A percentile compares a stretch with the other conserved stretches of the same genome.
These are phyloP conservation scores for Cytospora chrysosperma DNA, from an alignment of 2,329 filamentous ascomycete species.

Conservation along the genomic window DNA sequence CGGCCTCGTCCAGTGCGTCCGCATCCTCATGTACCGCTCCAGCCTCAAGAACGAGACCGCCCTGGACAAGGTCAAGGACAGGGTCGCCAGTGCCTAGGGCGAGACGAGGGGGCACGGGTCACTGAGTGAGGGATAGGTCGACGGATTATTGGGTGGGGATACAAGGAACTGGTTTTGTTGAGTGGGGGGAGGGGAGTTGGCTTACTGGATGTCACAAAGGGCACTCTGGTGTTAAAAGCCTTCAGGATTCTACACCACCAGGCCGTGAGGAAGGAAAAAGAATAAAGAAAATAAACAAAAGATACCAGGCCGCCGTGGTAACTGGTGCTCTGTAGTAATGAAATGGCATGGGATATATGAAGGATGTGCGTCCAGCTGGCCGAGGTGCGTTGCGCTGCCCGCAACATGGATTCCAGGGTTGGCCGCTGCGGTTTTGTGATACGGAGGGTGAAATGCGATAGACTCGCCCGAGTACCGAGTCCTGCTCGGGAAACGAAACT, in stretches of 20 bases:
- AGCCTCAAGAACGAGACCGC: slow-evolving; percentile 52
- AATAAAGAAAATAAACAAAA: no score
- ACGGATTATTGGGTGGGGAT: no score
- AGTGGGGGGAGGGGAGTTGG: neutral
- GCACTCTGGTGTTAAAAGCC: no score
- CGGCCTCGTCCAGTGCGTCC: slow-evolving; percentile 75
- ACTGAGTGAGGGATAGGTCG: neutral
- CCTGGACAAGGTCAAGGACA: slow-evolving; percentile 34
- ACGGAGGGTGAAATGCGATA: neutral
- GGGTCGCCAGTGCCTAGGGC: slow-evolving; percentile 33
- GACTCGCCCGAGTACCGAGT: neutral
- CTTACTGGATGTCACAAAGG: no score
- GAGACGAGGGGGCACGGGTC: no score
- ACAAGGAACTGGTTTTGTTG: no score
- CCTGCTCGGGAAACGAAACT: neutral
- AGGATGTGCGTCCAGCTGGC: neutral
- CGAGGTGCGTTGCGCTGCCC: neutral
- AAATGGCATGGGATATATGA: neutral
- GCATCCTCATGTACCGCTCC: slow-evolving; percentile 69
- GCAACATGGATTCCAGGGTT: neutral
- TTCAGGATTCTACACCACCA: neutral
- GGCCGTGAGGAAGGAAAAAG: neutral
- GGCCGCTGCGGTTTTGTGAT: neutral
- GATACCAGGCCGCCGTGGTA: neutral
- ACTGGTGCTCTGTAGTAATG: no score